A percentile compares a stretch with the other conserved stretches of the same genome.
Conservation (phyloP, 495 filamentous ascomycete species). For the Cudoniella acicularis region DNA sequence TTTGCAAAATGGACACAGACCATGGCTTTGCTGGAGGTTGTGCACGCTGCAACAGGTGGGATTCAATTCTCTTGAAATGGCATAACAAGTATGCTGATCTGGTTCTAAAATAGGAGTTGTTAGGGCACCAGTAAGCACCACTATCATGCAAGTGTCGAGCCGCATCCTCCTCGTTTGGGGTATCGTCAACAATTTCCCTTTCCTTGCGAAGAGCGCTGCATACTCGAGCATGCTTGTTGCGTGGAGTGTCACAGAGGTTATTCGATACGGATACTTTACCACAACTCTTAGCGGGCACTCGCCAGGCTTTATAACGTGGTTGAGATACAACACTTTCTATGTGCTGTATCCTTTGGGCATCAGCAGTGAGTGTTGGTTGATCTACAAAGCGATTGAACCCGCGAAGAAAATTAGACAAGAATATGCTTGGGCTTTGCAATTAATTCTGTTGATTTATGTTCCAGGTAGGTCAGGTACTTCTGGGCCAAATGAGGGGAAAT, state of each 20-base stretch:
- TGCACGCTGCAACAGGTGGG: constrained; percentile 70
- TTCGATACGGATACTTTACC: constrained; percentile 86
- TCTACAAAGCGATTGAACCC: constrained; percentile 59
- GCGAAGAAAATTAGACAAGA: constrained; percentile 46
- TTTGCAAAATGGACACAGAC: constrained; percentile 80
- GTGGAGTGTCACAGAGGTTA: constrained; percentile 82
- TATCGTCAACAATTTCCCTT: constrained; percentile 64
- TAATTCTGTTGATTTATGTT: constrained; percentile 68
- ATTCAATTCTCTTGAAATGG: neutral
- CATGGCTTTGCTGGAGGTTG: constrained; percentile 73
- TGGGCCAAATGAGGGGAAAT: neutral
- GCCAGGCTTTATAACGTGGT: constrained; percentile 69
- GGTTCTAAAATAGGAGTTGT: constrained; percentile 65
- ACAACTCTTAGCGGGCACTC: constrained; percentile 57
- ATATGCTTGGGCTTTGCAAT: constrained; percentile 57
- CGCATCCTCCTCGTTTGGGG: constrained; percentile 85
- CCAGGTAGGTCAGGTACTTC: constrained; percentile 57
- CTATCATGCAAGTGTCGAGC: constrained; percentile 79
- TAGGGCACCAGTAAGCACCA: constrained; percentile 79
- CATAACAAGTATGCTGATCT: neutral
- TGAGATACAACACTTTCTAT: constrained; percentile 91
- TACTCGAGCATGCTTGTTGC: constrained; percentile 74
- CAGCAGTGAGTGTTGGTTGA: constrained; percentile 74
- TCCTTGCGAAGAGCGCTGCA: constrained; percentile 41
- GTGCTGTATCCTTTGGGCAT: constrained; percentile 92